Evolutionary conservation across 2,329 filamentous ascomycete genomes (phyloP).

Genomic region (Phaeosphaeria sp.): DNA sequence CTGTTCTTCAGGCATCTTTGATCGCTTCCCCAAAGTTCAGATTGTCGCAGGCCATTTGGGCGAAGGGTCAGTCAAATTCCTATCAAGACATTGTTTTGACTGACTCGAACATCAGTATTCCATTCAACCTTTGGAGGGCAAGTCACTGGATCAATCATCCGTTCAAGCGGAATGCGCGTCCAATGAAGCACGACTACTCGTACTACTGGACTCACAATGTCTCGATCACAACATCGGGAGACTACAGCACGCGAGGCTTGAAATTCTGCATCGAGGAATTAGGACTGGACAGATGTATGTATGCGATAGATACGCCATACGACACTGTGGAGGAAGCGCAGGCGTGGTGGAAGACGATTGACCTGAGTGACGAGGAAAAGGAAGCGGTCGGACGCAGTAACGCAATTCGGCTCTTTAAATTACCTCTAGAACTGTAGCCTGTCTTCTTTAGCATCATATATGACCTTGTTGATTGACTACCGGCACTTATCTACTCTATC

Average conservation of each 20-base stretch:
- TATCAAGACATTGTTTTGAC: background rate
- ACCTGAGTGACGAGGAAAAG: constrained; percentile 34
- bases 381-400: constrained; percentile 33
- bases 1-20: constrained; percentile 54
- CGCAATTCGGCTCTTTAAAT: constrained; percentile 35
- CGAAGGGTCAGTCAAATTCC: constrained; percentile 39
- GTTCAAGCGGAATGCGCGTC: constrained; percentile 46
- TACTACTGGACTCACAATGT: constrained; percentile 53
- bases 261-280: constrained; percentile 53
- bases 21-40: constrained; percentile 51
- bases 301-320: constrained; percentile 29
- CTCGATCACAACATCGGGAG: constrained; percentile 52
- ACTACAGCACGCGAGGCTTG: constrained; percentile 50
- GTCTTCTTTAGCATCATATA: background rate
- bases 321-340: constrained; percentile 36
- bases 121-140: constrained; percentile 51
- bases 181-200: constrained; percentile 48
- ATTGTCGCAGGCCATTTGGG: constrained; percentile 55
- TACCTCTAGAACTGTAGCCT: constrained; percentile 18
- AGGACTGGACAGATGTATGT: constrained; percentile 50
- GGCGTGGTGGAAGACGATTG: constrained; percentile 37
- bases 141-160: constrained; percentile 56
- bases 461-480: background rate
- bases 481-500: background rate
- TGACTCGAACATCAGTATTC: constrained; percentile 42